A percentile compares a stretch with the other conserved stretches of the same genome.
phyloP scores from a whole-genome alignment of 2,329 filamentous ascomycete genomes.

The Cytospora paraplurivora region DNA sequence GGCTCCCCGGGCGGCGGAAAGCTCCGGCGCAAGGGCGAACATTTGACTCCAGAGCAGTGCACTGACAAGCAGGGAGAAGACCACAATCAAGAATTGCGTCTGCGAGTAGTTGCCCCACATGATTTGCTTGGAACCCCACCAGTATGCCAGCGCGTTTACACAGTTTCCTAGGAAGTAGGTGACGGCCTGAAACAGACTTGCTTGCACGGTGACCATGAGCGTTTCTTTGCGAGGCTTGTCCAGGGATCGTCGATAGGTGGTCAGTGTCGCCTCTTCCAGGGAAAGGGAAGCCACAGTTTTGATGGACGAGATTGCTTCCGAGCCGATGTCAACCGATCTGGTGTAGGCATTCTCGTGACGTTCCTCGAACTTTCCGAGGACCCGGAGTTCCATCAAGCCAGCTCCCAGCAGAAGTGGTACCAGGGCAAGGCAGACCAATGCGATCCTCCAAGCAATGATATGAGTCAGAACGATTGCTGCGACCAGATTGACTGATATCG shows the following conservation, averaged over 20 bases:
- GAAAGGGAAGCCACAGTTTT: conserved; percentile 63
- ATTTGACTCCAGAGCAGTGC: conserved; percentile 60
- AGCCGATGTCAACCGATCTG: conserved; percentile 63
- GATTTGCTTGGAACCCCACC: conserved; percentile 63
- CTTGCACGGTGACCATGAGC: conserved; percentile 26
- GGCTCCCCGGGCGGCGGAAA: conserved; percentile 53
- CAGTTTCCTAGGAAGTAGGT: conserved; percentile 29
- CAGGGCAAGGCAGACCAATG: conserved; percentile 68
- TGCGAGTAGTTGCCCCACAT: conserved; percentile 55
- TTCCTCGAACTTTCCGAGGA: conserved; percentile 63
- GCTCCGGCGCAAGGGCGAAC: conserved; percentile 59
- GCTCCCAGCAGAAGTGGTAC: conserved; percentile 70
- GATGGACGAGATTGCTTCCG: conserved; percentile 67
- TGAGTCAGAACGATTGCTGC: conserved; percentile 69
- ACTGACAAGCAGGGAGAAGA: conserved; percentile 53
- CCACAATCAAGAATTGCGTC: conserved; percentile 59
- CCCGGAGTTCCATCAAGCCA: conserved; percentile 68
- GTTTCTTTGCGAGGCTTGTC: conserved; percentile 56
- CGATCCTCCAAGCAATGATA: conserved; percentile 75
- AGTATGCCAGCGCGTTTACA: conserved; percentile 54
- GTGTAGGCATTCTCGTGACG: conserved; percentile 66
- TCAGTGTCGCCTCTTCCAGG: conserved; percentile 53
- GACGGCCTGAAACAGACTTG: conserved; percentile 24
- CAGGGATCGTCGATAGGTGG: conserved; percentile 55
- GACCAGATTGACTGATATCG: conserved; percentile 68